Evolutionary conservation across 208 protist genomes (phyloP), one percentile per base, ranked within the genome.

Genomic region (Angomonas deanei): DNA sequence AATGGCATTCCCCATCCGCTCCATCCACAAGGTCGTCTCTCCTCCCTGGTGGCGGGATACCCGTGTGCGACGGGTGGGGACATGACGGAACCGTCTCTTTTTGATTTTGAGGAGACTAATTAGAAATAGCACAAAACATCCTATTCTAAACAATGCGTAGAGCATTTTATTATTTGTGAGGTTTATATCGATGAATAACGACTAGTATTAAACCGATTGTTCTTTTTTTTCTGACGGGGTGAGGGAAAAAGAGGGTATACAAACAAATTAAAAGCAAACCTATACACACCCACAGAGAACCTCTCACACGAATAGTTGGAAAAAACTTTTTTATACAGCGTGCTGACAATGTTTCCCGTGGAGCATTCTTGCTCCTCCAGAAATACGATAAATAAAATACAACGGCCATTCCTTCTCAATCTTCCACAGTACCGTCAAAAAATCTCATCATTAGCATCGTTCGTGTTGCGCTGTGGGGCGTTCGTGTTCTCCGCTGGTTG

Each of bases 11-110:
- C 74, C 69, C 0, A 91, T 66, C 0, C 85, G 80, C 59, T 94
- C 81, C 28, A 88, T 46, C 85, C 88, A 94, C 10, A 87, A 46
- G 6, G 82, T 87, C 10, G 72, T 73, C 63, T 94, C 84, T 4
- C 82, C 80, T n/a, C 42, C 42, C 55, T 90, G 62, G 52, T 85
- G 82, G 4, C 88, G 80, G 0, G 88, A 76, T 28, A 94, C 86
- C 63, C 84, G 79, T 17, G 88, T 94, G 42, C 82, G 74, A 10
- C 84, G 76, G 23, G 76, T 80, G 0, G 88, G 88, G 21, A 84
- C 64, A 64, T 94, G 82, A 0, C 88, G 84, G 21, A 94, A 46
- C 3, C 82, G 77, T 13, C 70, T 78, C 54, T 88, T 83, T 36
- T 82, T 84, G 24, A 94, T 72, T 17, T 61, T 68, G 23, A 94